Base-by-base conservation (phyloP, 495 filamentous ascomycete genomes). In the Aspergillus affinis region DNA sequence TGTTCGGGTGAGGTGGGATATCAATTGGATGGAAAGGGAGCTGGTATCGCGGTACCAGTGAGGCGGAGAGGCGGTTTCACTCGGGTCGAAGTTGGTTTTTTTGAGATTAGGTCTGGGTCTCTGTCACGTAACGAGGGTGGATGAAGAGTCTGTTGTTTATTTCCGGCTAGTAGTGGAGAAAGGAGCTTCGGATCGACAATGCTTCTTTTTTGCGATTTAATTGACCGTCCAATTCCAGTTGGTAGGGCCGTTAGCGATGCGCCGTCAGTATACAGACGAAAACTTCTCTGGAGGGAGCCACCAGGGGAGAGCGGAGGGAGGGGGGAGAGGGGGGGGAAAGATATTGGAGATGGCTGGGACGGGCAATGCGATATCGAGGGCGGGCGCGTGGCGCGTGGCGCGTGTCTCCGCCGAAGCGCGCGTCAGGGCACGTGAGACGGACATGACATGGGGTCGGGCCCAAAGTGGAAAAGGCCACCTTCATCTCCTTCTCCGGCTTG, bases 381-480 rank as follows among this genome's bases (percentile, higher is more conserved):
- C n/a, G n/a, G n/a, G n/a, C n/a, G n/a, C n/a, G n/a, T 8, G 47
- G 21, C 65, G 65, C 65, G 65, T 62, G 44, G 53, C 54, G 56
- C 55, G 61, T 56, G 29, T 48, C n/a, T 8, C 23, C 26, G 36
- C 32, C 27, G 30, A 60, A 55, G 56, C 63, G 59, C 63, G 63
- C 60, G 55, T 17, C 21, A 18, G 12, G 6, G 27, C 62, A 64
- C 62, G 62, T 65, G 36, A 41, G 62, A 59, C 55, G 48, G 48
- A 21, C n/a, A 44, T 54, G 55, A 46, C 46, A 26, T 41, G 8
- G 30, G 26, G 12, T 30, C 54, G 41, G 60, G 51, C 58, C 59
- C 13, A 63, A 57, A 55, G 52, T 19, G 58, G 51, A 61, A 64
- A 63, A 65, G 57, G 60, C 65, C 65, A 68, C 62, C 60, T 68